Evolutionary conservation across 768 basidiomycete species (phyloP), one percentile per base, ranked within the genome.

Genomic region (Omphalotus guepiniiformis): DNA sequence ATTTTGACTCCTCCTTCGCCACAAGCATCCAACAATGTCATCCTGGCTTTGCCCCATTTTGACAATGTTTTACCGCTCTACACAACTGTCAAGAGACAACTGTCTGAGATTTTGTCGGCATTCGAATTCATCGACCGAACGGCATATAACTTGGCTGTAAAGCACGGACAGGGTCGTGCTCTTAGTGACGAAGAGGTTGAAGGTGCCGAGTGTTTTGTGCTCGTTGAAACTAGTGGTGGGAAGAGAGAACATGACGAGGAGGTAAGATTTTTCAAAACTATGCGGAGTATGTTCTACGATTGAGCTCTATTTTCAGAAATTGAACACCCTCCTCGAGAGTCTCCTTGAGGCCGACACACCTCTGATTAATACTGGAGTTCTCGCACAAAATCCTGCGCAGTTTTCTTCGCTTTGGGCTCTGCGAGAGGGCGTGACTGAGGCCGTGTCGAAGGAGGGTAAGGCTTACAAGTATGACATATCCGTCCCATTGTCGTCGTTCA

Each of bases 391-490:
- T 23, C 85, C 91, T 18, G 79, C 85, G 1, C 95, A 99, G 62
- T 91, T 94, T 58, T 78, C 84, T 1, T 85, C 88, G 0, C 67
- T 99, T 1, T 98, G 96, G 96, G 81, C 83, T 0, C 72, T 97
- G 16, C 85, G 95, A 22, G 96, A 99, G 68, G 84, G 88, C 13
- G 76, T 98, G 21, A 82, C 96, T 2, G 96, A 99, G 64, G 89
- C 93, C 4, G 79, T 88, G 3, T 88, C 88, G 30, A 97, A 97
- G 62, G 84, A 91, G 62, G 96, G 96, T 35, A 93, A 92, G 56
- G 83, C 85, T 5, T 98, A 97, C 73, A 99, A 99, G 69, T 99
- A 98, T 61, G 93, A 96, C 58, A 79, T 99, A 37, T 93, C 90
- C 9, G 80, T 98, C 12, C 94, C 94, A 5, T 73, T 93, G 3